Evolutionary conservation across 2,329 filamentous ascomycete species (phyloP), one percentile per base, ranked within the genome.

Genomic region (Alternaria tenuissima): DNA sequence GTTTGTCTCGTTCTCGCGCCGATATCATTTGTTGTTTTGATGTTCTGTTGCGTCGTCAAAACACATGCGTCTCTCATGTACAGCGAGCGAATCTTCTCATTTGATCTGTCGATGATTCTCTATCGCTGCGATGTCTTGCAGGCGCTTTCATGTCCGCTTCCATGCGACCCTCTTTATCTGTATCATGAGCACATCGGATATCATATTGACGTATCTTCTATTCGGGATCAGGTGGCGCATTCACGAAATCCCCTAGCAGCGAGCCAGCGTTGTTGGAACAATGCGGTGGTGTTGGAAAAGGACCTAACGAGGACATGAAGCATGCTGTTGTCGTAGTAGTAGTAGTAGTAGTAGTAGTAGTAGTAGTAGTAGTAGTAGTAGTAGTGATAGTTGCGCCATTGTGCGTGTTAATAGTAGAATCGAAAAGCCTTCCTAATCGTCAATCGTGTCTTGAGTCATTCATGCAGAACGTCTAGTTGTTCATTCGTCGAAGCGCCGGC

Each of bases 401-500:
- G 30, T 4, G 30, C 30, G 46, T 48, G 30, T 34, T 48, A 36
- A 24, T 48, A 34, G 38, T 43, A 47, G 43, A 42, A 42, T 20
- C 32, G 18, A 32, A 32, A 46, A 44, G 9, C 22, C 22, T 7
- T 16, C 32, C 22, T 26, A 14, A 48, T 39, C 8, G 18, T 11
- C 12, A 22, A 20, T 36, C 32, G 32, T 36, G 28, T 30, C 20
- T 22, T 8, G 11, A 34, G 26, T 30, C 34, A 22, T 44, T 26
- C 11, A 20, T 47, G 48, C 44, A 47, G 55, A 57, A 59, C 52
- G 64, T 75, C 70, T 75, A 74, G 65, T 64, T 68, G 60, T 67
- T 69, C 68, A 65, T 69, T 72, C 66, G 62, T 68, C 54, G 65
- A 68, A 67, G 67, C 69, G 68, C 73, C 69, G 66, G 74, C 75